phyloP scores from a whole-genome alignment of 1,139 yeast species.

The Petasospora fabianii region DNA sequence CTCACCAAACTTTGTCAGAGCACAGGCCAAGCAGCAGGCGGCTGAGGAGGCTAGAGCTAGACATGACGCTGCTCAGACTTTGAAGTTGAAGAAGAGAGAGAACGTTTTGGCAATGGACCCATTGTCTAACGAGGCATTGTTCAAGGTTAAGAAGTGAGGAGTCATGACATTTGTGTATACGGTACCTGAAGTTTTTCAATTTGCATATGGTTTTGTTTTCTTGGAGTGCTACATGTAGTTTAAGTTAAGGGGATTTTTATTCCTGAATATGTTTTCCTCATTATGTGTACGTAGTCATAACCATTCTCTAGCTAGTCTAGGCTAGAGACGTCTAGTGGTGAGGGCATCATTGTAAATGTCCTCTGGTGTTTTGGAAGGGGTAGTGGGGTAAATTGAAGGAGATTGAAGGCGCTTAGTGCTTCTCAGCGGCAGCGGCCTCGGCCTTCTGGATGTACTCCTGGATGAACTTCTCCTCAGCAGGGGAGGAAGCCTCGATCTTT shows the following conservation, averaged over 20 bases:
- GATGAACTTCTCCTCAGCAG: constrained; percentile 87
- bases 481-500: constrained; percentile 68
- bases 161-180: not conserved
- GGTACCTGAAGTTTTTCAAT: too few relatives aligned
- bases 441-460: constrained; percentile 40
- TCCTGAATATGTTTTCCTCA: constrained; percentile 6
- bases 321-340: constrained; percentile 6
- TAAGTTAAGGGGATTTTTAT: not conserved
- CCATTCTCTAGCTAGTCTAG: constrained; percentile 6
- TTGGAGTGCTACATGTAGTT: not conserved
- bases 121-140: constrained; percentile 72
- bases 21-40: constrained; percentile 76
- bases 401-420: constrained; percentile 14
- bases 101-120: constrained; percentile 79
- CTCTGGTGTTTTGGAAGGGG: not conserved
- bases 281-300: constrained; percentile 11
- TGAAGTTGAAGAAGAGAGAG: constrained; percentile 74
- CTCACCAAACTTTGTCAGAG: constrained; percentile 91
- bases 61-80: constrained; percentile 73
- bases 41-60: constrained; percentile 79
- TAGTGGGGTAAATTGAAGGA: not conserved
- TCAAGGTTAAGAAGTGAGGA: constrained; percentile 37
- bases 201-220: not conserved
- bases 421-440: constrained; percentile 33
- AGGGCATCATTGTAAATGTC: not conserved